A percentile compares a stretch with the other conserved stretches of the same genome.
These are phyloP conservation scores for Penicillium roqueforti DNA, from an alignment of 495 filamentous ascomycete species.

Conservation along the genomic window DNA sequence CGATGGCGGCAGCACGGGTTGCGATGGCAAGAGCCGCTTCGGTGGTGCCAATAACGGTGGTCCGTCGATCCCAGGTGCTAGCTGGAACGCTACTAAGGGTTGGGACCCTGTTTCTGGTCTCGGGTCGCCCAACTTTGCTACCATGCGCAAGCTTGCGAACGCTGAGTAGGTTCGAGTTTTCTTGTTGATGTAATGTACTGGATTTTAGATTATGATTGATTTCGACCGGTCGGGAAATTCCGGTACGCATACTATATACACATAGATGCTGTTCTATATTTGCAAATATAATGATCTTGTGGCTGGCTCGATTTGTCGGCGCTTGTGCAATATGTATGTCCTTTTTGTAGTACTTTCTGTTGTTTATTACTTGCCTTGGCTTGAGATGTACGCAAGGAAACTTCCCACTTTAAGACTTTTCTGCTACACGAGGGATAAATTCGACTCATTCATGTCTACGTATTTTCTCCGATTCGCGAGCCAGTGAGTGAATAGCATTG, in stretches of 20 bases:
- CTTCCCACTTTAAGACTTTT: not conserved
- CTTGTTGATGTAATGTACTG: not conserved
- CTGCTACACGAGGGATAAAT: not conserved
- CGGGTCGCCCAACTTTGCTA: conserved; percentile 50
- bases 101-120: conserved; percentile 62
- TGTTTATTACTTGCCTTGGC: too few species aligned
- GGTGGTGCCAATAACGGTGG: conserved; percentile 32
- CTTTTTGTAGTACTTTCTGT: too few species aligned
- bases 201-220: not conserved
- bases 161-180: conserved; percentile 1
- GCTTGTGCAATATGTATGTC: too few species aligned
- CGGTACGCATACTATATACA: not conserved
- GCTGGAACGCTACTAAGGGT: conserved; percentile 51
- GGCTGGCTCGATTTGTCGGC: not conserved
- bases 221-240: not conserved
- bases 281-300: conserved; percentile 3
- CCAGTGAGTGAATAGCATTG: not conserved
- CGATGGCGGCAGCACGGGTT: conserved; percentile 56
- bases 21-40: conserved; percentile 47
- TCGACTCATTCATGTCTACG: not conserved
- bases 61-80: conserved; percentile 36
- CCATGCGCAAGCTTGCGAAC: conserved; percentile 32
- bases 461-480: not conserved
- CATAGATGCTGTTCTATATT: not conserved
- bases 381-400: not conserved